Percentiles rank a stretch among this genome's conserved stretches.
phyloP scores from a whole-genome alignment of 352 stramenopile genomes.

The Peronospora destructor region DNA sequence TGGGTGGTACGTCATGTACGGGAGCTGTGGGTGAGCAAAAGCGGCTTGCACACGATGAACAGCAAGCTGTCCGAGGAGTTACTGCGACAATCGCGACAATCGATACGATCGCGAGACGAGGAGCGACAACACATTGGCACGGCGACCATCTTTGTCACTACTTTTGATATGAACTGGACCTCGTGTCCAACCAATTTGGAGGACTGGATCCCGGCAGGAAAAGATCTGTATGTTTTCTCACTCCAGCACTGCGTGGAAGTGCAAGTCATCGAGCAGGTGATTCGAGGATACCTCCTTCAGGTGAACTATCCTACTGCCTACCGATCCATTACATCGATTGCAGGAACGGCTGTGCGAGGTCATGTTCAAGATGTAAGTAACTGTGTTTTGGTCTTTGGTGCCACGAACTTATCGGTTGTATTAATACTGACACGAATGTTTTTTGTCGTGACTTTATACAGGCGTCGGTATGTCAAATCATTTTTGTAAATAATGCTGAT shows the following conservation, averaged over 20 bases:
- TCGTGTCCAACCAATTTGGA: slow-evolving; percentile 55
- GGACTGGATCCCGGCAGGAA: slow-evolving; percentile 65
- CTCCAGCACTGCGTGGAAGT: slow-evolving; percentile 70
- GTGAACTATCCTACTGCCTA: slow-evolving; percentile 79
- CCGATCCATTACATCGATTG: slow-evolving; percentile 72
- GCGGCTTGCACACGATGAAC: slow-evolving; percentile 29
- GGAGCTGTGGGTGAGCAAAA: slow-evolving; percentile 28
- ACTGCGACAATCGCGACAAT: slow-evolving; percentile 28
- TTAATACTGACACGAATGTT: slow-evolving; percentile 9
- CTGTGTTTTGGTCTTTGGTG: background rate
- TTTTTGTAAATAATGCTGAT: slow-evolving; percentile 83
- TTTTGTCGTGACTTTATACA: slow-evolving; percentile 16
- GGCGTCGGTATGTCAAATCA: slow-evolving; percentile 71
- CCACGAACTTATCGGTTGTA: background rate
- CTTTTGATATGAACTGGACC: slow-evolving; percentile 78
- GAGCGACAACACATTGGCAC: slow-evolving; percentile 62
- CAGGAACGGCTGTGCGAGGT: slow-evolving; percentile 47
- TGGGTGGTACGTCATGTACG: slow-evolving; percentile 66
- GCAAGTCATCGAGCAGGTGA: slow-evolving; percentile 54
- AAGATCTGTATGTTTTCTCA: slow-evolving; percentile 81
- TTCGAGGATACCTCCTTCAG: slow-evolving; percentile 61
- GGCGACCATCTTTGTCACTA: slow-evolving; percentile 70
- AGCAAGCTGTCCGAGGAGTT: slow-evolving; percentile 43
- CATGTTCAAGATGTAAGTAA: slow-evolving; percentile 58
- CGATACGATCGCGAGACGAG: slow-evolving; percentile 31